Conservation (phyloP, 2,329 filamentous ascomycete species). For the Fusarium sp. region DNA sequence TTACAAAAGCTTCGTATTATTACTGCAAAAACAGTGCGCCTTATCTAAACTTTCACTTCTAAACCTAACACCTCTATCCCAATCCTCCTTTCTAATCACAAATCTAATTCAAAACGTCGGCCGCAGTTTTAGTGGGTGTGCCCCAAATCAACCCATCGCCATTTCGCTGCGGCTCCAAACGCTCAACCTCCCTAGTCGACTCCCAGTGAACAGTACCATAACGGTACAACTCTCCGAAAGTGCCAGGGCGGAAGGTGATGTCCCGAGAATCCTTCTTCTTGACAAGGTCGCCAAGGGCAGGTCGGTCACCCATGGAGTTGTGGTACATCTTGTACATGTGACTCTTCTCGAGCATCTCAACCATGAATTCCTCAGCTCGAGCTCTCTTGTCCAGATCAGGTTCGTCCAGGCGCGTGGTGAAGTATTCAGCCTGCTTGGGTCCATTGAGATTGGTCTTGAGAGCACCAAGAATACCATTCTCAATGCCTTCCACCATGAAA, state of each 20-base stretch:
- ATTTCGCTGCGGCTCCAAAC: constrained; percentile 41
- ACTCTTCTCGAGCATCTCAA: constrained; percentile 54
- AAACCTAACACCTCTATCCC: neutral
- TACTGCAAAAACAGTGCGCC: neutral
- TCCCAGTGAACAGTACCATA: constrained; percentile 56
- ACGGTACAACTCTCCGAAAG: constrained; percentile 55
- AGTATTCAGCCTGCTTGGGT: constrained; percentile 50
- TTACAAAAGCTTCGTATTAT: neutral
- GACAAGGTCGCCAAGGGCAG: constrained; percentile 54
- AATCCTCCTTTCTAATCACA: rapidly evolving
- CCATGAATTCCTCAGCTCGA: constrained; percentile 52
- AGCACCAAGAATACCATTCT: constrained; percentile 54
- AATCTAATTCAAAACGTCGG: neutral
- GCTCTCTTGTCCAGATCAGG: constrained; percentile 47
- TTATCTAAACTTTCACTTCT: neutral
- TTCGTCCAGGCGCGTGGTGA: constrained; percentile 54
- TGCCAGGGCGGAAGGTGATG: constrained; percentile 52
- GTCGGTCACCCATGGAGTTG: constrained; percentile 52
- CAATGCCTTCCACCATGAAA: constrained; percentile 52
- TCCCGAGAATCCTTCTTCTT: constrained; percentile 49
- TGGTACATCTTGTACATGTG: constrained; percentile 58
- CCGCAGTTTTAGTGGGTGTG: constrained; percentile 23
- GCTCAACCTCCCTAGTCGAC: constrained; percentile 48
- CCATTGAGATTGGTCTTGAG: constrained; percentile 52
- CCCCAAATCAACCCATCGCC: constrained; percentile 42